A percentile compares a stretch with the other conserved stretches of the same genome.
These are phyloP conservation scores for Thermoascus crustaceus DNA, from an alignment of 2,329 filamentous ascomycete species.

Conservation along the genomic window DNA sequence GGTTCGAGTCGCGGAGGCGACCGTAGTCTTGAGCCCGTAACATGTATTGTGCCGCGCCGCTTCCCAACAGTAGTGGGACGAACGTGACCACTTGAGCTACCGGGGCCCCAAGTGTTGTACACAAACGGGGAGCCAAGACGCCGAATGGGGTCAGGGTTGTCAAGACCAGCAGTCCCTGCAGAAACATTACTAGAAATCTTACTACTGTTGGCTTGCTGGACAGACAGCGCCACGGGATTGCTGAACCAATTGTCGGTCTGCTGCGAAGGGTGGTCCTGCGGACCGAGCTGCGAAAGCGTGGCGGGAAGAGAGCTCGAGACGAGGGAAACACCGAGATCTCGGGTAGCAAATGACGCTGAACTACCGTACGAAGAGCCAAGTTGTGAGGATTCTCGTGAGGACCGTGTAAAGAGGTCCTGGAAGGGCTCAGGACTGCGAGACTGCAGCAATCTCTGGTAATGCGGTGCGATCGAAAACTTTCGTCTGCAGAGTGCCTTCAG, in stretches of 20 bases:
- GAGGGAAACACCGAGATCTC: conserved; percentile 38
- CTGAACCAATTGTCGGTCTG: conserved; percentile 29
- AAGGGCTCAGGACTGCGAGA: conserved; percentile 55
- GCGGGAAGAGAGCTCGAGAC: conserved; percentile 33
- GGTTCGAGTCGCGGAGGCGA: conserved; percentile 51
- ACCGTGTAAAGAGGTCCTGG: conserved; percentile 28
- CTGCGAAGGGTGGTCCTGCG: conserved; percentile 17
- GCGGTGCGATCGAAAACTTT: conserved; percentile 54
- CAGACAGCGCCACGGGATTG: conserved; percentile 16
- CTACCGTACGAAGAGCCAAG: conserved; percentile 15
- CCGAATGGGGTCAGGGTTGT: conserved; percentile 23
- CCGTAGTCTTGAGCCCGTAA: conserved; percentile 34
- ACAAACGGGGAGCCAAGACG: conserved; percentile 43
- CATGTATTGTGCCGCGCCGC: conserved; percentile 38
- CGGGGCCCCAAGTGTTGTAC: conserved; percentile 43
- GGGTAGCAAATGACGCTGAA: conserved; percentile 33
- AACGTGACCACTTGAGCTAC: conserved; percentile 24
- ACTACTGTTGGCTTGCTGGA: conserved; percentile 1
- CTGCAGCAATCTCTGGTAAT: conserved; percentile 55
- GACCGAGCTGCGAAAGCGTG: conserved; percentile 26
- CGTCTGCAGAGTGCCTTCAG: conserved; percentile 53
- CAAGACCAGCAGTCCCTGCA: conserved; percentile 8
- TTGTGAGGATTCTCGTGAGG: conserved; percentile 19
- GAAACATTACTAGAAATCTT: neutral
- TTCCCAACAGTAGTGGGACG: conserved; percentile 24